Base-by-base conservation (phyloP, 2,329 filamentous ascomycete genomes). In the Cytospora leucostoma region DNA sequence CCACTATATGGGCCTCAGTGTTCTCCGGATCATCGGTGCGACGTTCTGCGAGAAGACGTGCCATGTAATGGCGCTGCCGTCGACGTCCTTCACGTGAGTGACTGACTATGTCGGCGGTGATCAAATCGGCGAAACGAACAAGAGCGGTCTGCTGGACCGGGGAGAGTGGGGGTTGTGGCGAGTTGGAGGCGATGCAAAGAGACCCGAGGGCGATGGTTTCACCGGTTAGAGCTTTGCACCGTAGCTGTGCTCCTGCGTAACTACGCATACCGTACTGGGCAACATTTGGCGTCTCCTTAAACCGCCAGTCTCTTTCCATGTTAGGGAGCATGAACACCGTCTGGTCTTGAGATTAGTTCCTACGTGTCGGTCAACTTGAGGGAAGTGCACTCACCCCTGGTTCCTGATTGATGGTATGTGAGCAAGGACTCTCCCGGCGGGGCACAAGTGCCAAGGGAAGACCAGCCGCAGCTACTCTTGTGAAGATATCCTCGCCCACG, bases 281-380 rank as follows among this genome's bases (percentile, higher is more conserved):
- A 15, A 79, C 78, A 35, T 77, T 72, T 0, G 79, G 79, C 0
- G 74, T 79, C 0, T 72, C 61, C 34, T 71, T 66, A 50, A 80
- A 81, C 5, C 79, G 72, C 79, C 79, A 81, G 58, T 81, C 79
- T 4, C 74, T 67, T 7, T 71, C 66, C 74, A 80, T 77, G 51
- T 79, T 74, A 0, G 75, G 74, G 0, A 81, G 44, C 19, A 75
- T 71, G 56, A 81, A 80, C 0, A 80, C 73, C 2, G 68, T 73
- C 72, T 74, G 54, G 3, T 1, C 21, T 15, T 19, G 0, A 13
- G 11, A 67, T 54, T 3, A 56, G 56, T 15, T 10, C 13, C 19
- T 8, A 17, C 17, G 4, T 8, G 3, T 33, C 11, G n/a, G 68
- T 55, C 38, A 47, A 32, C 19, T 55, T 17, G 13, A n/a, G 3